Conservation (phyloP, 108 stramenopile species). For the Cyclotella cryptica region DNA sequence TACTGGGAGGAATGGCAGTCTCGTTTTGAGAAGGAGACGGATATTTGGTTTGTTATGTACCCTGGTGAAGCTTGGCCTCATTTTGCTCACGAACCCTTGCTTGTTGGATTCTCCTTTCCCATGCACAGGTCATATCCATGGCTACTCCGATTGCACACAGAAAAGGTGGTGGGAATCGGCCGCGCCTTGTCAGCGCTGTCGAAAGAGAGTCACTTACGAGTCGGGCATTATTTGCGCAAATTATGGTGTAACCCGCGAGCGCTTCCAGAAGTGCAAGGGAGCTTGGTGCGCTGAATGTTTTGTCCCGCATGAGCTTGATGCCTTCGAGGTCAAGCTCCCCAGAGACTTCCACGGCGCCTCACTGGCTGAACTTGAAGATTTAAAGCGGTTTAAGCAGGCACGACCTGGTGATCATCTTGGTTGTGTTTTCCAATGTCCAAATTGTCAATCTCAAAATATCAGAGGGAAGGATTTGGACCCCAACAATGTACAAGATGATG, state of each 20-base stretch:
- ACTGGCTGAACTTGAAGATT: too few species aligned
- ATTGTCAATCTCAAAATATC: too few species aligned
- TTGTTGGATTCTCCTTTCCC: too few species aligned
- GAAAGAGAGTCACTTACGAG: slow-evolving; percentile 7
- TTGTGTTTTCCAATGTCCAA: background rate
- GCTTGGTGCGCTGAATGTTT: slow-evolving; percentile 22
- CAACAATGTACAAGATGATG: slow-evolving; percentile 1
- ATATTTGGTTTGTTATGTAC: too few species aligned
- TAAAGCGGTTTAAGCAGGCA: background rate
- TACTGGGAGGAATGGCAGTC: slow-evolving; percentile 28
- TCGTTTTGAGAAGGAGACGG: background rate
- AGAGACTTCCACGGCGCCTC: background rate
- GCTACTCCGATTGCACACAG: background rate
- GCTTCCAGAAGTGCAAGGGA: background rate
- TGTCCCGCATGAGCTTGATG: background rate
- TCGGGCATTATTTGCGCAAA: background rate
- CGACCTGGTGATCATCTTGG: background rate
- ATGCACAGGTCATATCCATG: background rate
- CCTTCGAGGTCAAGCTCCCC: background rate
- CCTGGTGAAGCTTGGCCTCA: too few species aligned
- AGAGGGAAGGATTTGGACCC: background rate
- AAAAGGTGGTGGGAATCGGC: slow-evolving; percentile 1
- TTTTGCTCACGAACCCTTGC: too few species aligned
- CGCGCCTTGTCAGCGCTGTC: background rate
- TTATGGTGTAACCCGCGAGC: background rate